Conservation (phyloP, 352 stramenopile genomes). For the Phytophthora fragariae region DNA sequence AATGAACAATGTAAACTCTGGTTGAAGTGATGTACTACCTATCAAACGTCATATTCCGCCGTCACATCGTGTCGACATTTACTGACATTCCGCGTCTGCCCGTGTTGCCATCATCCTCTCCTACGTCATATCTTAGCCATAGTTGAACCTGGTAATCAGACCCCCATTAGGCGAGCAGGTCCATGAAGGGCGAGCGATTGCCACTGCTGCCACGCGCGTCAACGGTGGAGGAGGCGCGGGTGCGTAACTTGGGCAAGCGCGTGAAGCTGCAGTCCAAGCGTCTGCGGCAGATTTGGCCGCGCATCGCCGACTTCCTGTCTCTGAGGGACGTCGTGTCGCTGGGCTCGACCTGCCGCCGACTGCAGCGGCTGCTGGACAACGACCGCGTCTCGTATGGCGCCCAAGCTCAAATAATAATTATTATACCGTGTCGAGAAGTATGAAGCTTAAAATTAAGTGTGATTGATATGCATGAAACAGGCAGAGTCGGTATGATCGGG, state of each 20-base stretch:
- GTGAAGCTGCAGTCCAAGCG: constrained; percentile 69
- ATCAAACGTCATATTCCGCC: not conserved
- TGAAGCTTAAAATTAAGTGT: not conserved
- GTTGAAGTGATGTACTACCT: not conserved
- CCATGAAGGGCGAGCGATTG: constrained; percentile 21
- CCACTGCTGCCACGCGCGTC: constrained; percentile 40
- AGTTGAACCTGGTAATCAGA: constrained; percentile 1
- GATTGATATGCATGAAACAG: constrained; percentile 14
- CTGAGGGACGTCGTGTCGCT: constrained; percentile 49
- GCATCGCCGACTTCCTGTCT: constrained; percentile 47
- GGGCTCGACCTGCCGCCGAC: constrained; percentile 42
- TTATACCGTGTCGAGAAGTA: not conserved
- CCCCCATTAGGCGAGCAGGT: not conserved
- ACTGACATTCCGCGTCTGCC: not conserved
- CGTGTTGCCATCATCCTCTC: not conserved
- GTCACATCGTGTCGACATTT: not conserved
- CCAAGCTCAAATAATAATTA: not conserved
- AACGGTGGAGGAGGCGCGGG: constrained; percentile 45
- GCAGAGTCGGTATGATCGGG: constrained; percentile 41
- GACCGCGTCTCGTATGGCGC: constrained; percentile 52
- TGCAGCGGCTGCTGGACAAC: constrained; percentile 50
- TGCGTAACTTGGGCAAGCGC: constrained; percentile 56
- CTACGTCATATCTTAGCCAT: not conserved
- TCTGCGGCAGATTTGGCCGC: constrained; percentile 53
- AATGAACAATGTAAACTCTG: not conserved